A percentile compares a stretch with the other conserved stretches of the same genome.
These are phyloP conservation scores for Russula brevipes DNA, from an alignment of 768 basidiomycete genomes.

Conservation along the genomic window DNA sequence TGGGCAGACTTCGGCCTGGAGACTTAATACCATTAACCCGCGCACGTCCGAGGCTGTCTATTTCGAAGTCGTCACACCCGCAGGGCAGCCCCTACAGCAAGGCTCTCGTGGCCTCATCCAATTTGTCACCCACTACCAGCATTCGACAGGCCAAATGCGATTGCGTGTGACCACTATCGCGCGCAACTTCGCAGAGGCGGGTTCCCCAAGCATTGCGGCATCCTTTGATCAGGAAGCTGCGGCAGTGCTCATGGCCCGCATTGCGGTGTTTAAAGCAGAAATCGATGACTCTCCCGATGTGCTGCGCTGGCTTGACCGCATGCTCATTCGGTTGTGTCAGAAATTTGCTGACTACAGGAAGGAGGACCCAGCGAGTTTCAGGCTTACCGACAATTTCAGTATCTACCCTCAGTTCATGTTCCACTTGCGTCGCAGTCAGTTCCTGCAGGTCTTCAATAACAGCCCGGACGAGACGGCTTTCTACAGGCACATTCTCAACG, in stretches of 20 bases:
- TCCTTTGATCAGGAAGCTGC: conserved; percentile 98
- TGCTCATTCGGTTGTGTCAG: conserved; percentile 97
- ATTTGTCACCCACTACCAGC: conserved; percentile 98
- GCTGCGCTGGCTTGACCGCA: conserved; percentile 93
- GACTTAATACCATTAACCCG: conserved; percentile 85
- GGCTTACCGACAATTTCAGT: conserved; percentile 91
- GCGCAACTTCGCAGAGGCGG: conserved; percentile 94
- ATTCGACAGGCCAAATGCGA: conserved; percentile 90
- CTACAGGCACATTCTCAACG: conserved; percentile 94
- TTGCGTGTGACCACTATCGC: conserved; percentile 98
- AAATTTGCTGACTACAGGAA: conserved; percentile 99
- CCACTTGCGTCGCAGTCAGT: conserved; percentile 94
- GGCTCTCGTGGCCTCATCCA: conserved; percentile 93
- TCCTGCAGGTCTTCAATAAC: conserved; percentile 99
- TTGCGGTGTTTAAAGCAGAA: conserved; percentile 98
- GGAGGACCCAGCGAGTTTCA: conserved; percentile 93
- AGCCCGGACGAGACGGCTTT: conserved; percentile 99
- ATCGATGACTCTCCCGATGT: conserved; percentile 98
- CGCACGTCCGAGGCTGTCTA: conserved; percentile 88
- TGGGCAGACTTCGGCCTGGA: conserved; percentile 98
- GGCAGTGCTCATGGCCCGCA: conserved; percentile 96
- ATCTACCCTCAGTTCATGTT: conserved; percentile 99
- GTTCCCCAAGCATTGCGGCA: conserved; percentile 86
- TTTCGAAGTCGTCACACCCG: conserved; percentile 97
- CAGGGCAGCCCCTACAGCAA: conserved; percentile 85